Evolutionary conservation across 2,329 filamentous ascomycete species (phyloP).

Genomic region (Harringtonia aguacate): DNA sequence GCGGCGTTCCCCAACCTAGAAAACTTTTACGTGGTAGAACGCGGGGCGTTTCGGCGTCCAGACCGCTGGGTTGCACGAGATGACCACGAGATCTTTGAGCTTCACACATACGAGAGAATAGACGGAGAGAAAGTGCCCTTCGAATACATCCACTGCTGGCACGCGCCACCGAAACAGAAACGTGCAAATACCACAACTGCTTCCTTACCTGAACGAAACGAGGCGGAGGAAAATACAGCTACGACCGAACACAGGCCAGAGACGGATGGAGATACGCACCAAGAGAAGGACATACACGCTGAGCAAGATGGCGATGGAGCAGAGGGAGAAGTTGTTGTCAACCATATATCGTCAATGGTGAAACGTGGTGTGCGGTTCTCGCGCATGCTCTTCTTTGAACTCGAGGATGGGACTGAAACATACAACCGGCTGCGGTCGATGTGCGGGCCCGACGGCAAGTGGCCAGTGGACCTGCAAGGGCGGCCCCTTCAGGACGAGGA

Average conservation of each 20-base stretch:
- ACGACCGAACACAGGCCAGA: no score
- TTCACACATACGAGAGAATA: background rate
- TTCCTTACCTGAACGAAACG: background rate
- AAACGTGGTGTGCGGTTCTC: constrained; percentile 8
- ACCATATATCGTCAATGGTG: constrained; percentile 3
- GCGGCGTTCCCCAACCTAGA: constrained; percentile 6
- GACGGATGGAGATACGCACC: background rate
- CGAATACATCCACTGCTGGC: constrained; percentile 9
- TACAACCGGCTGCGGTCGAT: background rate
- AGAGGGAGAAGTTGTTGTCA: constrained; percentile 12
- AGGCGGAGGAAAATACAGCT: no score
- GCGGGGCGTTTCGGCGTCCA: background rate
- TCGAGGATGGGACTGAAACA: background rate
- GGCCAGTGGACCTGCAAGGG: constrained; percentile 6
- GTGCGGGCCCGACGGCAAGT: constrained; percentile 4
- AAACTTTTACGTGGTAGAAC: constrained; percentile 9
- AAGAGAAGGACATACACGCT: background rate
- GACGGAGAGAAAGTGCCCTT: background rate
- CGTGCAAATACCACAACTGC: background rate
- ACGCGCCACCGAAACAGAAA: background rate
- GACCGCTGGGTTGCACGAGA: constrained; percentile 6
- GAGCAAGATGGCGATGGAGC: background rate
- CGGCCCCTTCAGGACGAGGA: constrained; percentile 2
- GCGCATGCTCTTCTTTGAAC: constrained; percentile 9
- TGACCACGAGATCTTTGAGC: constrained; percentile 1